phyloP scores from a whole-genome alignment of 1,284 basidiomycete genomes.

The Ustilago xerochloae region DNA sequence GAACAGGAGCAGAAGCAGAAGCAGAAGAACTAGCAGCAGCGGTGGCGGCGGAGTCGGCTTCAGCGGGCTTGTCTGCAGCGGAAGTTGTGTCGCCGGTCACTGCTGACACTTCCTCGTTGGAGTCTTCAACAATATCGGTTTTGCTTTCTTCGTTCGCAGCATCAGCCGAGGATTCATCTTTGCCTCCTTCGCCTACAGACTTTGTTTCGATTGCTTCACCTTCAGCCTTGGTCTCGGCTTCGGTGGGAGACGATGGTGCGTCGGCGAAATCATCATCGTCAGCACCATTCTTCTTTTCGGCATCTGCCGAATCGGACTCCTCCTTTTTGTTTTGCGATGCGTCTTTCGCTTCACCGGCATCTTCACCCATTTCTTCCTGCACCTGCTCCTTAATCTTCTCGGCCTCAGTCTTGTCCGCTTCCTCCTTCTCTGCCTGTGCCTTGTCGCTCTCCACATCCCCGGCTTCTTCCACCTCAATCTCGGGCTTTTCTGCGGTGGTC shows the following conservation, averaged over 20 bases:
- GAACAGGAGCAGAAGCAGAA: conserved; percentile 6
- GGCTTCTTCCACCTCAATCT: not conserved
- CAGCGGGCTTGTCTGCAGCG: not conserved
- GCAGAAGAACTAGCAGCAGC: conserved; percentile 9
- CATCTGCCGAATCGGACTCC: conserved; percentile 3
- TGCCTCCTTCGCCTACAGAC: not conserved
- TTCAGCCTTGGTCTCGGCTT: conserved; percentile 20
- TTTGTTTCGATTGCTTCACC: not conserved
- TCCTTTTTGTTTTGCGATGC: conserved; percentile 5
- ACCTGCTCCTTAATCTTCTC: conserved; percentile 38
- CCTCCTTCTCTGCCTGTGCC: not conserved
- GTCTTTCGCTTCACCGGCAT: not conserved
- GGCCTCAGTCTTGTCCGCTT: conserved; percentile 28
- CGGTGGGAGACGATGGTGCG: conserved; percentile 31
- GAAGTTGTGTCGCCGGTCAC: not conserved
- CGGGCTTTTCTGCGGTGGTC: not conserved
- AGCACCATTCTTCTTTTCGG: conserved; percentile 12
- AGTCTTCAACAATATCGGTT: not conserved
- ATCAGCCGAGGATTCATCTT: not conserved
- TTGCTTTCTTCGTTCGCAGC: no score
- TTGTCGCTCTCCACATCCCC: not conserved
- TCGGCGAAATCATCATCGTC: conserved; percentile 46
- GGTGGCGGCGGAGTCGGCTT: not conserved
- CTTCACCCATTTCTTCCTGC: conserved; percentile 14
- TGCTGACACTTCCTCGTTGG: not conserved